phyloP scores from a whole-genome alignment of 2,329 filamentous ascomycete genomes.

The Phyllosticta citrichinensis region DNA sequence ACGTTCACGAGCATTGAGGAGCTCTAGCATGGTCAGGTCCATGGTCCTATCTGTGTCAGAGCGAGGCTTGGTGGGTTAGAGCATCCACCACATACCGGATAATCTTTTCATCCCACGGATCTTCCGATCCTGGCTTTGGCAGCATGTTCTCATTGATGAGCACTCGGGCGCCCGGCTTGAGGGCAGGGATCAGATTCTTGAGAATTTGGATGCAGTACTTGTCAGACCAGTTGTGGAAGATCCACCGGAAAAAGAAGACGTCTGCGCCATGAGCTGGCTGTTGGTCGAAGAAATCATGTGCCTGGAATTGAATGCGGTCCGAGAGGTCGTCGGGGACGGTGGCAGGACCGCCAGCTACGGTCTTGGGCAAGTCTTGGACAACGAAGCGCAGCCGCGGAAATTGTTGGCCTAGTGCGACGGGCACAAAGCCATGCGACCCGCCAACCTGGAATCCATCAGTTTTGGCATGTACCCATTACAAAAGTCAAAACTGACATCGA shows the following conservation, averaged over 20 bases:
- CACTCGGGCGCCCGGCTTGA: conserved; percentile 11
- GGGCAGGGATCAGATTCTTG: conserved; percentile 9
- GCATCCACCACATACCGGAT: conserved; percentile 4
- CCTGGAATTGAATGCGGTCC: conserved; percentile 13
- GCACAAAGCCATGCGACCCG: conserved; percentile 13
- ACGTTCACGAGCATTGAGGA: conserved; percentile 11
- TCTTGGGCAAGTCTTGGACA: conserved; percentile 15
- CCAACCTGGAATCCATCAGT: conserved; percentile 11
- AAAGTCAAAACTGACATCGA: conserved; percentile 10
- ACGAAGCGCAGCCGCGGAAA: conserved; percentile 11
- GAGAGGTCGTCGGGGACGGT: conserved; percentile 12
- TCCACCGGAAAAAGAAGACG: conserved; percentile 29
- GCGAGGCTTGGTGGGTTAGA: not conserved
- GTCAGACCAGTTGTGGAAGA: conserved; percentile 34
- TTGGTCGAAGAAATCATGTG: conserved; percentile 21
- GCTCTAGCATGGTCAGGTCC: conserved; percentile 12
- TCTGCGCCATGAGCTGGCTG: conserved; percentile 21
- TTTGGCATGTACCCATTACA: not conserved
- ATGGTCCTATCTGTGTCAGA: conserved; percentile 5
- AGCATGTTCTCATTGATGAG: conserved; percentile 17
- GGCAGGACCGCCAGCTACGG: conserved; percentile 11
- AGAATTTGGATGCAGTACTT: conserved; percentile 26
- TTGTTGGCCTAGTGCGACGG: conserved; percentile 10
- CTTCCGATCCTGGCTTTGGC: conserved; percentile 16
- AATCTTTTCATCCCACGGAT: conserved; percentile 11